A percentile compares a stretch with the other conserved stretches of the same genome.
Evolutionary conservation across 2,329 filamentous ascomycete genomes (phyloP).

Genomic region (Clarireedia sp.): DNA sequence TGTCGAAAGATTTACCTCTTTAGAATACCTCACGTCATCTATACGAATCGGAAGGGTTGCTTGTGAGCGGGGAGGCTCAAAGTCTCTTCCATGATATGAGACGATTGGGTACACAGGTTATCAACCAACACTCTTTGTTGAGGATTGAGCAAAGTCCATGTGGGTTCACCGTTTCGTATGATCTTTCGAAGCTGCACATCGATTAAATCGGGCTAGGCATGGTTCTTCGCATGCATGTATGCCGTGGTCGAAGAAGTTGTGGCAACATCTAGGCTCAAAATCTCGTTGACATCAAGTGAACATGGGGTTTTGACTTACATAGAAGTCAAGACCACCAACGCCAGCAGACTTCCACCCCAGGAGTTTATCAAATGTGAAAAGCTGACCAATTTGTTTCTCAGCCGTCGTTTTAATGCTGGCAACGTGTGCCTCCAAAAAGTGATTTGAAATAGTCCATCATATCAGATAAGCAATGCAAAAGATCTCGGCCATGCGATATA

Average conservation of each 20-base stretch:
- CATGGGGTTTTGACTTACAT: too few relatives aligned
- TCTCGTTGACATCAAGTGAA: too few relatives aligned
- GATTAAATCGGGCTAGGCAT: neutral
- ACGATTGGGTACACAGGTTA: neutral
- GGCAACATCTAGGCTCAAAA: too few relatives aligned
- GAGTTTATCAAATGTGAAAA: too few relatives aligned
- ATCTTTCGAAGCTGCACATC: neutral
- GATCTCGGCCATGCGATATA: neutral
- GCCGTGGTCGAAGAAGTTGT: neutral
- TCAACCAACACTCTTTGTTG: too few relatives aligned
- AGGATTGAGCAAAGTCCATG: neutral
- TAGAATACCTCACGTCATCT: neutral
- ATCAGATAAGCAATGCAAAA: neutral
- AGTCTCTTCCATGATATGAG: neutral
- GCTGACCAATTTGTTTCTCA: too few relatives aligned
- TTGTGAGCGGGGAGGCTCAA: neutral
- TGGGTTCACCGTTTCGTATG: neutral
- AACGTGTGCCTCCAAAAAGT: neutral
- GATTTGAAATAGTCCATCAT: neutral
- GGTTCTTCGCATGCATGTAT: neutral
- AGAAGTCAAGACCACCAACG: too few relatives aligned
- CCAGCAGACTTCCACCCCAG: too few relatives aligned
- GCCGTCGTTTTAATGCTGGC: too few relatives aligned
- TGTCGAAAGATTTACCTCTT: neutral
- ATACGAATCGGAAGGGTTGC: neutral